Conservation (phyloP, 805 yeast species). For the Myxozyma geophila region DNA sequence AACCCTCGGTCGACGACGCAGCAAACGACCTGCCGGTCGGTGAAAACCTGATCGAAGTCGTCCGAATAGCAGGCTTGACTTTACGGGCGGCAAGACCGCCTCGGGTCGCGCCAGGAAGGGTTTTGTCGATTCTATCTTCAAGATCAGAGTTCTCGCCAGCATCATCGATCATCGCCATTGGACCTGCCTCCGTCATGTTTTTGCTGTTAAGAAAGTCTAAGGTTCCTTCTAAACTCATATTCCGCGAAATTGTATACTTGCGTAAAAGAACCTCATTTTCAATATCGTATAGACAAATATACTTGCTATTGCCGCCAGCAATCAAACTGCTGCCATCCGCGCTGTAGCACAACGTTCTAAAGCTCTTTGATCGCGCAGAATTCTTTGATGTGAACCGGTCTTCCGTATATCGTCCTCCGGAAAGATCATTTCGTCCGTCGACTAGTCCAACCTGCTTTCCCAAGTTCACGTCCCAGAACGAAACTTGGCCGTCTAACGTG, state of each 20-base stretch:
- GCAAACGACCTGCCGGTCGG: constrained; percentile 92
- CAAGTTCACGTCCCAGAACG: constrained; percentile 79
- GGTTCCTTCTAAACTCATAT: constrained; percentile 92
- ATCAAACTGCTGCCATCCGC: constrained; percentile 86
- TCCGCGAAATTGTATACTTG: constrained; percentile 81
- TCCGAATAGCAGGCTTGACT: constrained; percentile 80
- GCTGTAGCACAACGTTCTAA: constrained; percentile 79
- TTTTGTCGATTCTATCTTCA: constrained; percentile 75
- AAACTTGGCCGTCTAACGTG: constrained; percentile 84
- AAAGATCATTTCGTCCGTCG: constrained; percentile 85
- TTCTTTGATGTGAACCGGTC: constrained; percentile 83
- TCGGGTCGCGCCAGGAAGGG: constrained; percentile 85
- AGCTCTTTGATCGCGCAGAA: constrained; percentile 81
- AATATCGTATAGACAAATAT: constrained; percentile 88
- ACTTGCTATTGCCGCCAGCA: constrained; percentile 93
- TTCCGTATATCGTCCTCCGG: constrained; percentile 78
- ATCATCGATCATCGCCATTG: constrained; percentile 77
- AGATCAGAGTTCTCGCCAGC: constrained; percentile 85
- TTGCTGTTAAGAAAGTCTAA: constrained; percentile 74
- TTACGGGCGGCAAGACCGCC: constrained; percentile 80
- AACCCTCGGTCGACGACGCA: constrained; percentile 94
- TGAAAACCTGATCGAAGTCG: constrained; percentile 76
- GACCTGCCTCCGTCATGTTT: constrained; percentile 86
- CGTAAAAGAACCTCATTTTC: constrained; percentile 83
- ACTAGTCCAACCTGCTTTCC: constrained; percentile 81